These are phyloP conservation scores for Pseudoneurospora amorphoporcata DNA, from an alignment of 495 filamentous ascomycete genomes.

Conservation along the genomic window DNA sequence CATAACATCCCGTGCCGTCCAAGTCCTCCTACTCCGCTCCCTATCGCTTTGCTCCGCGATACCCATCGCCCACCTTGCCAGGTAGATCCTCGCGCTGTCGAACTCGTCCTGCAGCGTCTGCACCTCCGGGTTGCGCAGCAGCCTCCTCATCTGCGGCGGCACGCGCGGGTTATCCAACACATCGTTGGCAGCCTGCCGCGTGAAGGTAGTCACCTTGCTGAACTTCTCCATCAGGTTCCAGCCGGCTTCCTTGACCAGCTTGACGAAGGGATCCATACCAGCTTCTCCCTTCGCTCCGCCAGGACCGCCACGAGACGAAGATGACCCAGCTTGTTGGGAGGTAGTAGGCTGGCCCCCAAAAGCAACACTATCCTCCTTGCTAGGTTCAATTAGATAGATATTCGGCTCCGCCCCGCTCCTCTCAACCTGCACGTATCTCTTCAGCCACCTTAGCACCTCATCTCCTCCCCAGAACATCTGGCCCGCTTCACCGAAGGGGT, in stretches of 20 bases:
- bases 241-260: constrained; percentile 87
- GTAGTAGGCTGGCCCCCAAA: constrained; percentile 56
- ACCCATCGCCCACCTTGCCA: constrained; percentile 96
- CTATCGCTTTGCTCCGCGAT: constrained; percentile 92
- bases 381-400: constrained; percentile 85
- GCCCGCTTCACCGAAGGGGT: constrained; percentile 78
- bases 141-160: constrained; percentile 72
- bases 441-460: constrained; percentile 87
- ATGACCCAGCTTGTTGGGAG: constrained; percentile 4
- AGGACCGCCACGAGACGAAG: constrained; percentile 30
- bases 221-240: constrained; percentile 95
- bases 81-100: constrained; percentile 85
- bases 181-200: constrained; percentile 80
- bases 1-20: constrained; percentile 84
- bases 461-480: constrained; percentile 96
- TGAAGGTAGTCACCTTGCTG: constrained; percentile 93
- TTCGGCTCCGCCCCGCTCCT: constrained; percentile 74
- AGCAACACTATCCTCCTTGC: constrained; percentile 65
- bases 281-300: constrained; percentile 41
- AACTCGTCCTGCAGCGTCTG: constrained; percentile 94
- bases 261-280: constrained; percentile 91
- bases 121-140: constrained; percentile 89
- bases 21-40: constrained; percentile 75
- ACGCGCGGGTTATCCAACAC: constrained; percentile 80
- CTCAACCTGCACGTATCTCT: constrained; percentile 71